Percentiles rank a stretch among this genome's conserved stretches.
Evolutionary conservation across 805 yeast genomes (phyloP).

Genomic region (Saturnispora galanensis): DNA sequence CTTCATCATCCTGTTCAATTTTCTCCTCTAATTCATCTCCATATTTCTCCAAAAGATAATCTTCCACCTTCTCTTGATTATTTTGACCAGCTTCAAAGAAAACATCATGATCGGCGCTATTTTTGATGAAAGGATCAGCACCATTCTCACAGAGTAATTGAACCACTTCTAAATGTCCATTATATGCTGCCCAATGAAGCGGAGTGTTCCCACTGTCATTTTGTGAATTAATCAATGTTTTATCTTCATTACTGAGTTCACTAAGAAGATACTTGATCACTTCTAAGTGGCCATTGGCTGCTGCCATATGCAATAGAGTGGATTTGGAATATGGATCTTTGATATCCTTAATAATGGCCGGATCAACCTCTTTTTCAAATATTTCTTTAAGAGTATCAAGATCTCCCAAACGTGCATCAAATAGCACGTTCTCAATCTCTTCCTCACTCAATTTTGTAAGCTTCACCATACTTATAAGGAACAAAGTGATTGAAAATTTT

Average conservation of each 20-base stretch:
- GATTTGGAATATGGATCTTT: constrained; percentile 55
- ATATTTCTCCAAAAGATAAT: constrained; percentile 62
- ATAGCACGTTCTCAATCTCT: constrained; percentile 71
- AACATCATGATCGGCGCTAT: constrained; percentile 68
- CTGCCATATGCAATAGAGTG: constrained; percentile 89
- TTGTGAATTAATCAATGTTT: constrained; percentile 34
- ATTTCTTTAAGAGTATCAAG: constrained; percentile 61
- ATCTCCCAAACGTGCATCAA: constrained; percentile 85
- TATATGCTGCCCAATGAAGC: constrained; percentile 90
- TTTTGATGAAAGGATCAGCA: constrained; percentile 76
- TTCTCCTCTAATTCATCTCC: constrained; percentile 47
- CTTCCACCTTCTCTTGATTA: constrained; percentile 66
- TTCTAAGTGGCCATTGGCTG: constrained; percentile 84
- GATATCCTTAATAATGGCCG: constrained; percentile 34
- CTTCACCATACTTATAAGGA: constrained; percentile 16
- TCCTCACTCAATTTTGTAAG: constrained; percentile 44
- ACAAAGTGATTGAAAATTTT: background rate
- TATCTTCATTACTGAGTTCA: constrained; percentile 29
- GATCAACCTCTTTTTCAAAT: constrained; percentile 45
- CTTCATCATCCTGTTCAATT: constrained; percentile 32
- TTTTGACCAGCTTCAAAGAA: constrained; percentile 84
- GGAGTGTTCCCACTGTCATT: constrained; percentile 91
- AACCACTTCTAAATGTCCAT: constrained; percentile 72
- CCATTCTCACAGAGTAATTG: constrained; percentile 61
- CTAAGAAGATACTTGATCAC: constrained; percentile 52